Conservation (phyloP, 2,329 filamentous ascomycete genomes). For the Fusarium bulbicola region DNA sequence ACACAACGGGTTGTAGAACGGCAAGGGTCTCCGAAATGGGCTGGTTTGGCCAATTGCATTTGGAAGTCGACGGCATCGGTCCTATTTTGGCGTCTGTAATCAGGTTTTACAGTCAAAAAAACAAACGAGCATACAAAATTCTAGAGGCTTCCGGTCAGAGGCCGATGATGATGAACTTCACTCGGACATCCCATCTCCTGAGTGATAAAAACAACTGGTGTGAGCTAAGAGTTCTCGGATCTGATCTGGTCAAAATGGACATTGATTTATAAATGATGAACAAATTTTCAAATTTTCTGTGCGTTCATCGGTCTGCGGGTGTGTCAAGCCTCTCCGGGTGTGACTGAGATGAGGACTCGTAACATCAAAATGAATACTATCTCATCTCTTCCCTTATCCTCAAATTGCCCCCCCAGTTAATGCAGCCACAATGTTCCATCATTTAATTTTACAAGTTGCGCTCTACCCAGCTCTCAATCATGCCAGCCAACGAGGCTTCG, state of each 20-base stretch:
- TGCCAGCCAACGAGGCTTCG: slow-evolving; percentile 79
- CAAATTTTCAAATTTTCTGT: slow-evolving; percentile 21
- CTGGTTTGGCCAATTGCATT: slow-evolving; percentile 72
- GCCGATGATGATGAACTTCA: slow-evolving; percentile 45
- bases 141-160: slow-evolving; percentile 48
- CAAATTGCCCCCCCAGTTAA: neutral
- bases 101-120: slow-evolving; percentile 69
- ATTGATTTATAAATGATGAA: slow-evolving; percentile 28
- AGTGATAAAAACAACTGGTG: slow-evolving; percentile 29
- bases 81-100: slow-evolving; percentile 74
- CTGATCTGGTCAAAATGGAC: slow-evolving; percentile 27
- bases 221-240: slow-evolving; percentile 17
- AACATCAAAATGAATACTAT: slow-evolving; percentile 5
- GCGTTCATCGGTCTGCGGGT: slow-evolving; percentile 2
- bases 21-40: slow-evolving; percentile 58
- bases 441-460: slow-evolving; percentile 55
- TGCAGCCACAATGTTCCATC: slow-evolving; percentile 4
- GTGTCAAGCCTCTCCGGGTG: neutral
- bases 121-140: slow-evolving; percentile 55
- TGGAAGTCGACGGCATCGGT: slow-evolving; percentile 72
- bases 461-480: slow-evolving; percentile 85
- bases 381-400: slow-evolving; percentile 26
- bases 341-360: neutral
- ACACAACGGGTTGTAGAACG: slow-evolving; percentile 56
- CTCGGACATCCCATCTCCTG: slow-evolving; percentile 34